Base-by-base conservation (phyloP, 1,284 basidiomycete genomes). In the Cryptococcus hybrid region DNA sequence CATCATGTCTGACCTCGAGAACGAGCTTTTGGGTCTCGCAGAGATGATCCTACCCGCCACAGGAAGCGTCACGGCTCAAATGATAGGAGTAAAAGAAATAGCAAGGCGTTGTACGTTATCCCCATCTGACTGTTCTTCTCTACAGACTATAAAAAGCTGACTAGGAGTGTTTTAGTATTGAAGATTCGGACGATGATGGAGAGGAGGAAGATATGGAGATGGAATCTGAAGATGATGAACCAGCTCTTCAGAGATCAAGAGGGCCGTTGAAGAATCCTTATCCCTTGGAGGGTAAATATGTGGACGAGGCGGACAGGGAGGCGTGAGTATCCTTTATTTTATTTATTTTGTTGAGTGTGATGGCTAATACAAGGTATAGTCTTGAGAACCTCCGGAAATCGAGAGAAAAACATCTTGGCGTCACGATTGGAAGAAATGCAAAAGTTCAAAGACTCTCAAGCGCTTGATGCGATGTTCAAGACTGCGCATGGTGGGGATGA, bases 261-360 rank as follows among this genome's bases (percentile, higher is more conserved):
- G 52, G 35, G 30, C 46, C 57, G 3, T 40, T 52, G 12, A 58
- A 47, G n/a, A 89, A 90, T 65, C 87, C 87, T 4, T 97, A 92
- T 73, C 93, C 92, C 0, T 79, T 95, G 18, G 93, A 96, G 67
- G 91, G 90, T 48, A 91, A 92, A 76, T 97, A 90, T 74, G 84
- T 85, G 57, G 85, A 92, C 68, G 89, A 91, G 66, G 83, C 80
- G 3, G 94, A 97, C 74, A 85, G 88, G 69, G 84, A 88, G 64
- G 79, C 82, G 90, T 92, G 77, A 79, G 87, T 71, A 7, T 18
- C n/a, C 42, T 36, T 39, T 57, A 51, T 51, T 44, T 50, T 18
- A 42, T 42, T 42, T 42, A n/a, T 42, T 36, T 44, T 44, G 30
- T 13, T 13, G 5, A 11, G 1, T 11, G 24, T 30, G 12, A 7